Conservation (phyloP, 352 stramenopile genomes). For the Pythium rishiriense region DNA sequence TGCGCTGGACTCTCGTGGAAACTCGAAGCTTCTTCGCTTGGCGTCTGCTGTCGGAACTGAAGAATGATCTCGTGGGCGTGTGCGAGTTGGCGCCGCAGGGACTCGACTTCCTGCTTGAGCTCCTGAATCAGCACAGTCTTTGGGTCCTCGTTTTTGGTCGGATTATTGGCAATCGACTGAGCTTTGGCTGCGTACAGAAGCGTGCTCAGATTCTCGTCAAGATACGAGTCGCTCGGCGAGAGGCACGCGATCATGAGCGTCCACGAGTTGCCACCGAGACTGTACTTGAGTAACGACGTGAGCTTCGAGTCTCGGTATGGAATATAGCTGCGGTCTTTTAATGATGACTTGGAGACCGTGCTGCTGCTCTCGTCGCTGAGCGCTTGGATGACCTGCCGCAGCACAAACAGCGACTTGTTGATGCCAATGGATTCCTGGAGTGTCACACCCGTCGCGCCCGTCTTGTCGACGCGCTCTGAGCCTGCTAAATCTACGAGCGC, state of each 20-base stretch:
- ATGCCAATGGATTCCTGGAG: conserved; percentile 62
- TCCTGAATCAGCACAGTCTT: conserved; percentile 54
- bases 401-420: conserved; percentile 65
- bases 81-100: conserved; percentile 30
- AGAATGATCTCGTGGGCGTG: conserved; percentile 47
- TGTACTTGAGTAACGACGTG: conserved; percentile 61
- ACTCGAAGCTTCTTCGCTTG: background rate
- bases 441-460: conserved; percentile 48
- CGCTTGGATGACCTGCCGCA: conserved; percentile 58
- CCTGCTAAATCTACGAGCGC: conserved; percentile 63
- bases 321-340: conserved; percentile 38
- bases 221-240: conserved; percentile 48
- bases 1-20: background rate
- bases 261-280: conserved; percentile 57
- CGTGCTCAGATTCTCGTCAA: conserved; percentile 70
- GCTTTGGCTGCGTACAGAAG: conserved; percentile 60
- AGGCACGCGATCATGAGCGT: conserved; percentile 73
- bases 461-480: conserved; percentile 63
- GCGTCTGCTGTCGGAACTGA: conserved; percentile 32
- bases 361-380: conserved; percentile 40
- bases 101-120: conserved; percentile 34
- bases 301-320: conserved; percentile 70
- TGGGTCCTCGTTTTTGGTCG: conserved; percentile 47
- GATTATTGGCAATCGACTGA: conserved; percentile 54
- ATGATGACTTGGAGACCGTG: background rate